Evolutionary conservation across 2,329 filamentous ascomycete species (phyloP), one percentile per base, ranked within the genome.

Genomic region (Neofusicoccum parvum): DNA sequence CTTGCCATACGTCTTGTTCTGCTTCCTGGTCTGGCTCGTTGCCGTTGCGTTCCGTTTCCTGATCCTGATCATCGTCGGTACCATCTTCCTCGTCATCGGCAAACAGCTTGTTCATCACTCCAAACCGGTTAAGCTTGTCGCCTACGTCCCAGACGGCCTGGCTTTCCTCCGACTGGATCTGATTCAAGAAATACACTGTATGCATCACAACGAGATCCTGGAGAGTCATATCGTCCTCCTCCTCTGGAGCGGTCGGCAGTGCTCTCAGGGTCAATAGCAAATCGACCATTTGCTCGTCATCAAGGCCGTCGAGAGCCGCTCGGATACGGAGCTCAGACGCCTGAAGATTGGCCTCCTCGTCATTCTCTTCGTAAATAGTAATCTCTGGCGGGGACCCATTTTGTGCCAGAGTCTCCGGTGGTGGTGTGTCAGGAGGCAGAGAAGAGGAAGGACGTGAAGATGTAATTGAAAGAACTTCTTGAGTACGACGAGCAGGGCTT

Each of bases 201-300:
- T 59, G 64, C 46, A 65, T 60, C 5, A 43, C 23, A 27, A 59
- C 20, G 17, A 36, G 23, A n/a, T 65, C 64, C 14, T 5, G 11
- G 15, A 32, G 15, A 34, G 9, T 11, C 45, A 46, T 37, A 14
- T n/a, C 36, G 9, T 46, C 34, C 9, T 14, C n/a, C 17, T 65
- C 64, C 3, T 41, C 11, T 39, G 54, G 64, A 3, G 46, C 64
- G 3, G 7, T 14, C 0, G 64, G 64, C 10, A 41, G 34, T 17
- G 36, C 41, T 27, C 64, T 49, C 3, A 60, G 23, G 11, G 37
- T n/a, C 6, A 23, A 15, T 2, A 65, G 34, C 11, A 65, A n/a
- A 23, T 60, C 43, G 14, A n/a, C 20, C 14, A 65, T n/a, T 6
- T 51, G 32, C 12, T 37, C 43, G 1, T 59, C 46, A 23, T n/a